Percentiles rank a stretch among this genome's conserved stretches.
Evolutionary conservation across 176 grass and related monocot genomes (phyloP).

Genomic region (Cenchrus purpureus): DNA sequence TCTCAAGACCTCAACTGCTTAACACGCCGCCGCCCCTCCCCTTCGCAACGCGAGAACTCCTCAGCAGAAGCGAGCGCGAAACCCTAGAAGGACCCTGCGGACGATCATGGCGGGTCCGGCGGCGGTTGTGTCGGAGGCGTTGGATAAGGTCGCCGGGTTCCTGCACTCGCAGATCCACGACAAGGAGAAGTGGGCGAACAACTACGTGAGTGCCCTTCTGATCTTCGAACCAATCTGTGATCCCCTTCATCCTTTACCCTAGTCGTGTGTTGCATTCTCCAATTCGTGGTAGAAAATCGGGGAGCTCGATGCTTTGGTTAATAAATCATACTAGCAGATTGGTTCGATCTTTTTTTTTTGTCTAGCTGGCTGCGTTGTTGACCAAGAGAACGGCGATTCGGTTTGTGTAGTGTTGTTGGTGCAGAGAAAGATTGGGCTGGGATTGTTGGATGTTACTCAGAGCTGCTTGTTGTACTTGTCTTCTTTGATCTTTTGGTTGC

Average conservation of each 20-base stretch:
- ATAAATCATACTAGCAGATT: neutral
- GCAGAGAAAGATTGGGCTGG: neutral
- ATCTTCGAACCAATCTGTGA: too few species aligned
- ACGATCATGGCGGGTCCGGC: neutral
- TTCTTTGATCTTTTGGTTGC: neutral
- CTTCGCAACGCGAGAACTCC: neutral
- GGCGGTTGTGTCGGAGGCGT: slow-evolving; percentile 31
- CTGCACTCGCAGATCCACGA: slow-evolving; percentile 49
- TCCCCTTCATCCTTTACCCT: neutral
- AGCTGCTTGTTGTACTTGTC: neutral
- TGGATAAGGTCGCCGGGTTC: slow-evolving; percentile 38
- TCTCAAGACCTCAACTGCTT: neutral
- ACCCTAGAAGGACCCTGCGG: slow-evolving; percentile 35
- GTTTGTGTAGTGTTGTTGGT: neutral
- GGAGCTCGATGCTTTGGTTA: too few species aligned
- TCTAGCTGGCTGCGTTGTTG: neutral
- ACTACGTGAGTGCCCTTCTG: slow-evolving; percentile 26
- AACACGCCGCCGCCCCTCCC: neutral
- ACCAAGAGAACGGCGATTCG: neutral
- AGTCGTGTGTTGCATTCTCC: neutral
- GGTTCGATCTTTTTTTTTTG: neutral
- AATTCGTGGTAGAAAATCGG: neutral
- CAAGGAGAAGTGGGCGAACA: slow-evolving; percentile 50
- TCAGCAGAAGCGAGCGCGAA: neutral
- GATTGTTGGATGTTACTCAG: neutral